Percentiles rank a stretch among this genome's conserved stretches.
Evolutionary conservation across 192 early-diverging fungal species (phyloP).

Genomic region (Jimgerdemannia lactiflua): DNA sequence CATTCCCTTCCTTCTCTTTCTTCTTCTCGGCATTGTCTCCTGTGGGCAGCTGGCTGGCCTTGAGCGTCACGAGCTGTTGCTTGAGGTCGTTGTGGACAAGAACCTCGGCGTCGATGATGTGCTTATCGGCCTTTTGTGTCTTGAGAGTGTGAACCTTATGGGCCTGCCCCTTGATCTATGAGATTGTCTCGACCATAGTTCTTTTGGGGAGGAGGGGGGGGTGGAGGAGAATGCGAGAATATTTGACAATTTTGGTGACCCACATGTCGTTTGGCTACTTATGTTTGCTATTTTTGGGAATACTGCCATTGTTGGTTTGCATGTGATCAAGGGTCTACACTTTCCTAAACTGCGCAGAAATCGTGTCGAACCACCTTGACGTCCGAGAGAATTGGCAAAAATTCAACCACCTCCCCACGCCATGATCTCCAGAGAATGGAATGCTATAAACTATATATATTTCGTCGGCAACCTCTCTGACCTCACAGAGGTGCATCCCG

Average conservation of each 20-base stretch:
- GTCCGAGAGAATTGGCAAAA: no score
- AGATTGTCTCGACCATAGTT: background rate
- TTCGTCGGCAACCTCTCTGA: no score
- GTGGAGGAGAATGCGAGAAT: background rate
- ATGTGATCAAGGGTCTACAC: no score
- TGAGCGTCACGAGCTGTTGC: constrained; percentile 48
- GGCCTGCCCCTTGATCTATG: constrained; percentile 58
- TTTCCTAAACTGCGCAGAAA: no score
- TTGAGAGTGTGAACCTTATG: constrained; percentile 60
- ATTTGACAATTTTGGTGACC: background rate
- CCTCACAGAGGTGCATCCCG: no score
- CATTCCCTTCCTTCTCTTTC: constrained; percentile 44
- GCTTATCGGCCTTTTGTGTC: constrained; percentile 55
- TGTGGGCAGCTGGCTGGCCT: constrained; percentile 13
- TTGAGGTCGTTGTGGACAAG: constrained; percentile 58
- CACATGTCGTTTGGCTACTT: background rate
- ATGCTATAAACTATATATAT: no score
- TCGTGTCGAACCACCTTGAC: no score
- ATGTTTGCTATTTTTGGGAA: no score
- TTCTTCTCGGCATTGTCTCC: background rate
- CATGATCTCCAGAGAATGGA: no score
- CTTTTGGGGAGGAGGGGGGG: background rate
- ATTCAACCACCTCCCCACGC: no score
- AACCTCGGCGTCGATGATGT: constrained; percentile 52
- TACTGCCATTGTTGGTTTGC: no score